phyloP scores from a whole-genome alignment of 164 flowering plant genomes.

The Vitis rupestris region DNA sequence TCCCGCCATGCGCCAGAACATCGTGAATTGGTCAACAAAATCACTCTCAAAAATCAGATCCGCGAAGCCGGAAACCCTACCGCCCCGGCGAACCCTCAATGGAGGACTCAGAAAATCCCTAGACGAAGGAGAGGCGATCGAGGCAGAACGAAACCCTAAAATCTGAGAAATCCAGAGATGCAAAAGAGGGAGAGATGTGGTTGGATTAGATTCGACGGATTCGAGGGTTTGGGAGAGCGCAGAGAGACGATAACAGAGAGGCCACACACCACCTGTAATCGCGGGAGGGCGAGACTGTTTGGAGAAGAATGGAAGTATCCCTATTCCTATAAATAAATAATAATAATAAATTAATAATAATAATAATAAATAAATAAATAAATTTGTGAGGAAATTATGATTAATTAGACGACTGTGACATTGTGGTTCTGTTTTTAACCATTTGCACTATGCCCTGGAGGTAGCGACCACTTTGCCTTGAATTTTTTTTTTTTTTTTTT shows the following conservation, averaged over 20 bases:
- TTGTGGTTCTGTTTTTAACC: too few relatives aligned
- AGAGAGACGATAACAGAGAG: neutral
- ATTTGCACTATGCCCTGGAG: too few relatives aligned
- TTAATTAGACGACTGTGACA: too few relatives aligned
- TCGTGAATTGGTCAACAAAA: conserved; percentile 29
- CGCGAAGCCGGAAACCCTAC: conserved; percentile 7
- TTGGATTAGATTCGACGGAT: conserved; percentile 9
- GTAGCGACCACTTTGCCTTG: too few relatives aligned
- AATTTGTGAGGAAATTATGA: too few relatives aligned
- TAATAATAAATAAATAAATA: too few relatives aligned
- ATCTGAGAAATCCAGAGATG: neutral
- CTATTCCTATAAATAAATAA: too few relatives aligned
- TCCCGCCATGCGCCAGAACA: conserved; percentile 97
- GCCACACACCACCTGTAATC: conserved; percentile 16
- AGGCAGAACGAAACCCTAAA: conserved; percentile 13
- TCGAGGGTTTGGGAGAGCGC: neutral
- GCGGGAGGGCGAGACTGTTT: conserved; percentile 11
- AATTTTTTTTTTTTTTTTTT: too few relatives aligned
- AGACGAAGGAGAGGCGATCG: neutral
- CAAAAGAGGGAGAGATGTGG: neutral
- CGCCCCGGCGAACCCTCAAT: neutral
- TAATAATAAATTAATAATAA: too few relatives aligned
- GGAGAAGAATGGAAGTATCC: too few relatives aligned
- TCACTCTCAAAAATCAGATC: conserved; percentile 19
- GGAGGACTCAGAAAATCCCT: neutral